phyloP scores from a whole-genome alignment of 371 early-diverging fungal genomes.

The Zychaea mexicana region DNA sequence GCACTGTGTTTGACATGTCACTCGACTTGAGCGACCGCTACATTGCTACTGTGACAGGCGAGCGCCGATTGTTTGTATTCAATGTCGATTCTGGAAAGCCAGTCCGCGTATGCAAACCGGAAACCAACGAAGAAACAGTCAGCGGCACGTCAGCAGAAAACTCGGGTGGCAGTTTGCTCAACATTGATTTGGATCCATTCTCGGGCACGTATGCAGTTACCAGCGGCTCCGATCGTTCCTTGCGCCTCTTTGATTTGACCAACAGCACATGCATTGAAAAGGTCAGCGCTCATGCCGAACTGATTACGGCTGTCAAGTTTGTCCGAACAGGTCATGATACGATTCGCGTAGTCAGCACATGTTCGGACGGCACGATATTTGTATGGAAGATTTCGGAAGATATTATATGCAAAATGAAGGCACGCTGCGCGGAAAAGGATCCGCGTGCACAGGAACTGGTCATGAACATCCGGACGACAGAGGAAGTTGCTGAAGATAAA shows the following conservation, averaged over 20 bases:
- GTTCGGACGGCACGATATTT: constrained; percentile 80
- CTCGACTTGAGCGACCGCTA: constrained; percentile 63
- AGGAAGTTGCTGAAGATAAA: constrained; percentile 14
- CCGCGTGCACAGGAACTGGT: constrained; percentile 15
- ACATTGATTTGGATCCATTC: constrained; percentile 71
- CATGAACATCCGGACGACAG: neutral
- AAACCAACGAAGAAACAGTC: constrained; percentile 54
- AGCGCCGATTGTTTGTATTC: constrained; percentile 68
- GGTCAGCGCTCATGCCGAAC: constrained; percentile 75
- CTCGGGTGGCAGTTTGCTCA: constrained; percentile 61
- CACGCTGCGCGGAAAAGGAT: constrained; percentile 30
- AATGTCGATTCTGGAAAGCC: constrained; percentile 72
- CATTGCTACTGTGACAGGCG: constrained; percentile 68
- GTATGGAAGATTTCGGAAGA: constrained; percentile 70
- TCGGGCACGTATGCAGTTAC: constrained; percentile 75
- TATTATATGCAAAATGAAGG: constrained; percentile 54
- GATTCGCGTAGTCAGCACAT: constrained; percentile 68
- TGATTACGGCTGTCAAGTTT: constrained; percentile 78
- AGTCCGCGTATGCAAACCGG: constrained; percentile 61
- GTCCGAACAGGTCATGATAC: constrained; percentile 43
- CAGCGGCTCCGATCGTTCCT: constrained; percentile 72
- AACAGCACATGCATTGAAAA: constrained; percentile 67
- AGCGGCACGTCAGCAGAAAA: constrained; percentile 52
- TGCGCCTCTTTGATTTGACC: constrained; percentile 76
- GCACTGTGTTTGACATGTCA: constrained; percentile 76